A percentile compares a stretch with the other conserved stretches of the same genome.
Evolutionary conservation across 192 early-diverging fungal genomes (phyloP).

Genomic region (Lobosporangium transversale): DNA sequence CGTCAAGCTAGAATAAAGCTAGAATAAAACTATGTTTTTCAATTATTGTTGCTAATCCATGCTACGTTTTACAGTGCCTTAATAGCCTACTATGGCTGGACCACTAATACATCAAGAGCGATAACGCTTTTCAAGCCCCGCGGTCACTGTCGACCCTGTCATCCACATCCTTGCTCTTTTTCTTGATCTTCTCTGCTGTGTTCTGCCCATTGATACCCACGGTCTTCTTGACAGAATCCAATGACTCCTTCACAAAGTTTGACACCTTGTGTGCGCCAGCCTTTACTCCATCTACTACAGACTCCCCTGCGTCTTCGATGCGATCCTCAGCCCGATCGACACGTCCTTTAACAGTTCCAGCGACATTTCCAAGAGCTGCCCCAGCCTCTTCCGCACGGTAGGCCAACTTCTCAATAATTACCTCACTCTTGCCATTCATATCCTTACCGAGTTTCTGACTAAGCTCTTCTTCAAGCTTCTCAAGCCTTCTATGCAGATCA

Average conservation of each 20-base stretch:
- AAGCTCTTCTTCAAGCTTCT: background rate
- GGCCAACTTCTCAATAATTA: conserved; percentile 3
- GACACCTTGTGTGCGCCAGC: conserved; percentile 1
- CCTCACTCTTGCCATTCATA: background rate
- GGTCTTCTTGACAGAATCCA: conserved; percentile 22
- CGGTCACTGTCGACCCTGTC: conserved; percentile 14
- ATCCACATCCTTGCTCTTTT: conserved; percentile 16
- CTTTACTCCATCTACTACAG: conserved; percentile 6
- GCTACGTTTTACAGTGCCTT: no score
- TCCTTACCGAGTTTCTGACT: background rate
- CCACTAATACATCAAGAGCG: no score
- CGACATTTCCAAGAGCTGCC: background rate
- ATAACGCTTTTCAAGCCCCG: conserved; percentile 4
- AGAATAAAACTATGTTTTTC: no score
- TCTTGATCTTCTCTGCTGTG: conserved; percentile 11
- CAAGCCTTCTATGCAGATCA: background rate
- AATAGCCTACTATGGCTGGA: no score
- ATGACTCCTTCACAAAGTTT: conserved; percentile 4
- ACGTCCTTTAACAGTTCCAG: conserved; percentile 1
- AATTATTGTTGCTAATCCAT: no score
- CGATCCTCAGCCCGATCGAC: background rate
- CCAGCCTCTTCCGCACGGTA: conserved; percentile 6
- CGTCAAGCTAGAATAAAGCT: no score
- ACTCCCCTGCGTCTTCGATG: background rate
- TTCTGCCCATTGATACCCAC: background rate